Conservation (phyloP, 306 rosid genomes). For the Acacia confusa region DNA sequence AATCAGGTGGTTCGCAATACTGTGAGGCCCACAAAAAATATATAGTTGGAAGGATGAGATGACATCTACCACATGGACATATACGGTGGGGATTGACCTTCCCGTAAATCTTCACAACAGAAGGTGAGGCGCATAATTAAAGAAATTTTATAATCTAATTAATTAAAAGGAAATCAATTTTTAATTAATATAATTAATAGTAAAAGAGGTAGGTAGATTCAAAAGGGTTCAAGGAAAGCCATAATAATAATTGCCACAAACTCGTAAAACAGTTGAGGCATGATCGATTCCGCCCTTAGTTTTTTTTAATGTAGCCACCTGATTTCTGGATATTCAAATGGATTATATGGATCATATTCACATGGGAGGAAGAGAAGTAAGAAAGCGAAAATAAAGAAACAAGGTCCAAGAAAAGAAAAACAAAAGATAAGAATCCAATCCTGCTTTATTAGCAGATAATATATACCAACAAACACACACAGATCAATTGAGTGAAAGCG, state of each 20-base stretch:
- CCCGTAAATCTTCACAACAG: not conserved
- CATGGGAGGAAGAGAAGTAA: constrained; percentile 10
- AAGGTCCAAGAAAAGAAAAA: not conserved
- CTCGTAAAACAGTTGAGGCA: constrained; percentile 16
- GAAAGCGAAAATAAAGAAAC: constrained; percentile 9
- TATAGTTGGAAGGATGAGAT: constrained; percentile 3
- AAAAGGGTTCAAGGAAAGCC: constrained; percentile 33
- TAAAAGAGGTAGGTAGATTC: constrained; percentile 5
- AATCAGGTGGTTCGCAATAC: constrained; percentile 19
- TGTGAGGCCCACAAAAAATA: constrained; percentile 31
- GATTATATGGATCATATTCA: not conserved
- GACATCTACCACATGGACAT: not conserved
- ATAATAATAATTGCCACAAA: constrained; percentile 6
- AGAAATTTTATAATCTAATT: not conserved
- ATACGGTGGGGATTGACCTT: constrained; percentile 24
- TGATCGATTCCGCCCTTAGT: constrained; percentile 41
- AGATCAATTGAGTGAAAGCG: constrained; percentile 7
- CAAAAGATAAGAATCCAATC: not conserved
- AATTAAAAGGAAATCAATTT: not conserved
- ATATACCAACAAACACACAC: not conserved
- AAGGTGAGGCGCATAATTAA: not conserved
- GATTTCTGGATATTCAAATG: constrained; percentile 32
- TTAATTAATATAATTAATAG: not conserved
- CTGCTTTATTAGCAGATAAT: not conserved
- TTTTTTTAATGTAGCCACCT: constrained; percentile 27